Conservation (phyloP, 345 rosid species). For the Boechera retrofracta region DNA sequence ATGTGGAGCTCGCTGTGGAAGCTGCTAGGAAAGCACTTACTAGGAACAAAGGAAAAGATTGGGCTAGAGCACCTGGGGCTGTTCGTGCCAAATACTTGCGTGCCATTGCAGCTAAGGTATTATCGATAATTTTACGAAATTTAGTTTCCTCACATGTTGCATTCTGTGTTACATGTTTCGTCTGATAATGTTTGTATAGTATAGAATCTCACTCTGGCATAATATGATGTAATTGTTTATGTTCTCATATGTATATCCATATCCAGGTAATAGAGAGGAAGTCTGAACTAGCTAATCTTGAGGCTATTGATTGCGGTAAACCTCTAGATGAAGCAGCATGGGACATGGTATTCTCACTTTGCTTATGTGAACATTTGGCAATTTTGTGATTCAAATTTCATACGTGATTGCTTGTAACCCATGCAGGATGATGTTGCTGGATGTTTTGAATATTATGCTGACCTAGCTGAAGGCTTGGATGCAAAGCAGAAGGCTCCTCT, state of each 20-base stretch:
- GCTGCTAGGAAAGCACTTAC: constrained; percentile 80
- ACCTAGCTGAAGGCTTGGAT: constrained; percentile 93
- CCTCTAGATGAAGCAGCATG: constrained; percentile 92
- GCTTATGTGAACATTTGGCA: not conserved
- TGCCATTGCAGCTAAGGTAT: constrained; percentile 96
- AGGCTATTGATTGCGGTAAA: constrained; percentile 89
- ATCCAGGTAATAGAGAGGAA: constrained; percentile 84
- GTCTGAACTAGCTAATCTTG: constrained; percentile 76
- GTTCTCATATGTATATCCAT: constrained; percentile 26
- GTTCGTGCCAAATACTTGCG: constrained; percentile 89
- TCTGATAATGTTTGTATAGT: not conserved
- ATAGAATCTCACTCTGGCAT: not conserved
- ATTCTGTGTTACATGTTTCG: not conserved
- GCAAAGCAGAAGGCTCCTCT: constrained; percentile 86
- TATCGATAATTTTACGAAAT: not conserved
- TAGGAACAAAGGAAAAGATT: constrained; percentile 77
- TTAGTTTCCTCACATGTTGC: not conserved
- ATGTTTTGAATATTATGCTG: constrained; percentile 95
- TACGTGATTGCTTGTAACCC: constrained; percentile 41
- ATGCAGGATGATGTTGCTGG: constrained; percentile 95
- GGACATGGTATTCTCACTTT: constrained; percentile 72
- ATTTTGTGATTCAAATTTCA: constrained; percentile 23
- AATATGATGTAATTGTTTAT: not conserved
- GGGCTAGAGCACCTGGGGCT: constrained; percentile 83
- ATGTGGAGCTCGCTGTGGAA: constrained; percentile 88